Percentiles rank a stretch among this genome's conserved stretches.
phyloP scores from a whole-genome alignment of 805 yeast genomes.

The Kurtzmaniella fragi region DNA sequence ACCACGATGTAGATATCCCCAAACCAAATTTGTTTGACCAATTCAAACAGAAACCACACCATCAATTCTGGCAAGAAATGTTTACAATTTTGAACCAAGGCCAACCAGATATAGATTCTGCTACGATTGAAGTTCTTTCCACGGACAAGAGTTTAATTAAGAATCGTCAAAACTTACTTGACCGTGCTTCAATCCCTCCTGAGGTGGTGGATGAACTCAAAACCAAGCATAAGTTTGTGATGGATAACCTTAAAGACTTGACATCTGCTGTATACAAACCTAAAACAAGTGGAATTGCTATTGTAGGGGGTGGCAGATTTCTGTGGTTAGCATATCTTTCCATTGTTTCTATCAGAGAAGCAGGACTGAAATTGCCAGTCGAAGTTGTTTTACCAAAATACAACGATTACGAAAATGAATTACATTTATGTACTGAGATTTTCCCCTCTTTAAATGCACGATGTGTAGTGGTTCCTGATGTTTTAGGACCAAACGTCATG shows the following conservation, averaged over 20 bases:
- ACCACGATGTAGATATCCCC: background rate
- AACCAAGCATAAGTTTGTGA: conserved; percentile 15
- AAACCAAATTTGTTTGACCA: conserved; percentile 1
- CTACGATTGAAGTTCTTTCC: conserved; percentile 12
- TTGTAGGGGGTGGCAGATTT: conserved; percentile 31
- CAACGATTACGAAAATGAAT: conserved; percentile 26
- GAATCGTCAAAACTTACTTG: conserved; percentile 19
- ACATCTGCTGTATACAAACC: conserved; percentile 14
- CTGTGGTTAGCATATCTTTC: conserved; percentile 34
- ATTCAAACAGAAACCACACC: conserved; percentile 6
- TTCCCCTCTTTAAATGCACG: conserved; percentile 59
- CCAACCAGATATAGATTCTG: conserved; percentile 9
- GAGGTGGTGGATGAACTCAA: conserved; percentile 17
- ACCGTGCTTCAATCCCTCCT: conserved; percentile 21
- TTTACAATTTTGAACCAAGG: conserved; percentile 18
- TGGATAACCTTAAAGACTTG: conserved; percentile 19
- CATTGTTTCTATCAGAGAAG: conserved; percentile 25
- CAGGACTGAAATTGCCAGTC: conserved; percentile 35
- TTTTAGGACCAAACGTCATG: conserved; percentile 51
- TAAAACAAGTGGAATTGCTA: conserved; percentile 24
- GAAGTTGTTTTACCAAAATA: conserved; percentile 33
- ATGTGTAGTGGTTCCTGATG: conserved; percentile 52
- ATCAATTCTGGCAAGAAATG: conserved; percentile 23
- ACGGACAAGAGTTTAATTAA: conserved; percentile 12
- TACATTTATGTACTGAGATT: conserved; percentile 48